Base-by-base conservation (phyloP, 176 grass and related monocot species). In the Rhipidocladum racemiflorum region DNA sequence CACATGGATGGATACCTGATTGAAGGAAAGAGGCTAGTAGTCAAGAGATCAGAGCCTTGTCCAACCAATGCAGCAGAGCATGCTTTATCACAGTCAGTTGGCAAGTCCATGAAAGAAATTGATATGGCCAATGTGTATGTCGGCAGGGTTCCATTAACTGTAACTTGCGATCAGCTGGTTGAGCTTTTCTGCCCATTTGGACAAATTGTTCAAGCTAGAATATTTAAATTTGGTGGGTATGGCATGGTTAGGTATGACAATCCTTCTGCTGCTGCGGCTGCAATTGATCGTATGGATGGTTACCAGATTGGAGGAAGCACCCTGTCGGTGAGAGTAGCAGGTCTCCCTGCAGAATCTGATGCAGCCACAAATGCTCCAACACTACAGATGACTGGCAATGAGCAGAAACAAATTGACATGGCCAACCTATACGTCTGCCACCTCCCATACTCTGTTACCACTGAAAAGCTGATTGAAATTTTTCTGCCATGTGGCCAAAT, bases 141-240 rank as follows among this genome's bases (percentile, higher is more conserved):
- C 54, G 83, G 84, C 10, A 61, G 74, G 13, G 78, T 97, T 83
- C 91, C 91, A 38, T 83, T 34, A 46, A 32, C 74, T 32, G 14
- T 97, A 23, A 86, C 90, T 5, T 14, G 35, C 17, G 48, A 91
- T 84, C 80, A 82, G 35, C 80, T 97, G 20, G 66, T 85, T 17
- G 78, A 85, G 42, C 87, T 97, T 71, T 97, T 97, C 60, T 25
- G 75, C 30, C 81, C 85, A 32, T 91, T 89, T 61, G 94, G 94
- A 49, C 48, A 81, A 46, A 87, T 97, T 63, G 78, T 93, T 80
- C 89, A 89, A 74, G 70, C 73, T 48, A 86, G 63, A 29, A 71
- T 79, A 46, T 89, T 82, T 71, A 74, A 87, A 39, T 48, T 34
- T 42, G 54, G n/a, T 17, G 84, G 84, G 34, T 91, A 88, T 86